These are phyloP conservation scores for Penicilliopsis zonata DNA, from an alignment of 495 filamentous ascomycete genomes.

Conservation along the genomic window DNA sequence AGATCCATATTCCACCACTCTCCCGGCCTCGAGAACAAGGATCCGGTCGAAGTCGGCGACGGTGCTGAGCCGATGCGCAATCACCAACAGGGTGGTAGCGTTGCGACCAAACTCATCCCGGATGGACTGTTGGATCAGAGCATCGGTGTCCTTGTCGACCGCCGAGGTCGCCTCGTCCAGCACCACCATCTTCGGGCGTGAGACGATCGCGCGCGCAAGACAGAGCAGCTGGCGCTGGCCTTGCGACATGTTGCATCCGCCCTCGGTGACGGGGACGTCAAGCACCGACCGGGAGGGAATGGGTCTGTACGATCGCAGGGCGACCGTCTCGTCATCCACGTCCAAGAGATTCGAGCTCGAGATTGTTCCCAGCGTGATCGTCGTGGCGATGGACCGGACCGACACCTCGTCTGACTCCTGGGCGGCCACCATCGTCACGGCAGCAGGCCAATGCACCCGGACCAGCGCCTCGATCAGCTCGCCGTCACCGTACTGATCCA, in stretches of 20 bases:
- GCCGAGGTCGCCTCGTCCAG: slow-evolving; percentile 69
- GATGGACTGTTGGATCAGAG: slow-evolving; percentile 58
- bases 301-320: too few species aligned
- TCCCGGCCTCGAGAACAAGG: slow-evolving; percentile 54
- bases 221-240: slow-evolving; percentile 53
- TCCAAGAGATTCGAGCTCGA: too few species aligned
- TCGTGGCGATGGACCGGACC: too few species aligned
- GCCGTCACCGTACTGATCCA: slow-evolving; percentile 47
- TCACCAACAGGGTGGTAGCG: slow-evolving; percentile 53
- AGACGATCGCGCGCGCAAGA: slow-evolving; percentile 45
- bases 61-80: slow-evolving; percentile 63
- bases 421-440: slow-evolving; percentile 1
- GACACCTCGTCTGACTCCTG: neutral
- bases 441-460: slow-evolving; percentile 28
- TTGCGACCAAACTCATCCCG: slow-evolving; percentile 47
- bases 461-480: slow-evolving; percentile 56
- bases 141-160: slow-evolving; percentile 62
- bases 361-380: too few species aligned
- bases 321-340: too few species aligned
- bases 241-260: too few species aligned
- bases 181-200: slow-evolving; percentile 55
- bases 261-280: too few species aligned
- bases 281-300: slow-evolving; percentile 40
- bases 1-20: slow-evolving; percentile 36
- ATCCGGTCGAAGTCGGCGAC: slow-evolving; percentile 66